These are phyloP conservation scores for Paradendryphiella salina DNA, from an alignment of 2,329 filamentous ascomycete species.

Conservation along the genomic window DNA sequence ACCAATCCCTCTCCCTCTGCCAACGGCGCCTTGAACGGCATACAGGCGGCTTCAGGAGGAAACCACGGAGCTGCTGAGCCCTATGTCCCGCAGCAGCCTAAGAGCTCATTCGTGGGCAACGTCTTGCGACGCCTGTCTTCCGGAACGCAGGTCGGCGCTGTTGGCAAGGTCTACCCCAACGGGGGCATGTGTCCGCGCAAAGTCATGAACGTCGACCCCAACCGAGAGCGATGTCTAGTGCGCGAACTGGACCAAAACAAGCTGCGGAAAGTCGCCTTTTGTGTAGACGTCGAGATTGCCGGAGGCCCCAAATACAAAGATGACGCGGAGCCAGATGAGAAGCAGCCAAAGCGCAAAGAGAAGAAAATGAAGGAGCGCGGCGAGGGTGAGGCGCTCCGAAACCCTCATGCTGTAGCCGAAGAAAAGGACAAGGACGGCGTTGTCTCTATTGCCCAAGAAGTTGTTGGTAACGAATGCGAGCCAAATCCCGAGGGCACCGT, in stretches of 20 bases:
- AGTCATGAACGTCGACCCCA: constrained; percentile 81
- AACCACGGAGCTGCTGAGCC: constrained; percentile 53
- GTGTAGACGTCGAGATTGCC: constrained; percentile 95
- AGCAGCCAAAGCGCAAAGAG: constrained; percentile 58
- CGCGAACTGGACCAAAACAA: constrained; percentile 79
- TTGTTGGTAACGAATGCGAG: constrained; percentile 49
- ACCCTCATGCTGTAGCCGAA: constrained; percentile 58
- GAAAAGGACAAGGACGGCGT: constrained; percentile 60
- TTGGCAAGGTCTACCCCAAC: constrained; percentile 58
- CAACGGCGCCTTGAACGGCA: constrained; percentile 47
- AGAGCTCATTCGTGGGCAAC: constrained; percentile 74
- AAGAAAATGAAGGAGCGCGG: constrained; percentile 66
- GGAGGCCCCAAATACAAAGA: constrained; percentile 74
- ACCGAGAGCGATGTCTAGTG: constrained; percentile 77
- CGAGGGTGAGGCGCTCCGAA: constrained; percentile 74
- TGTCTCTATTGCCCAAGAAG: constrained; percentile 39
- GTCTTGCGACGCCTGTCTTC: constrained; percentile 83
- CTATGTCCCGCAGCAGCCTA: constrained; percentile 75
- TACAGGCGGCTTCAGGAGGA: constrained; percentile 35
- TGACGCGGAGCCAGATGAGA: constrained; percentile 58
- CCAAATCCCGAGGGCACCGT: constrained; percentile 48
- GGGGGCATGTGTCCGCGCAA: constrained; percentile 78
- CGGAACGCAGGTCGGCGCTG: constrained; percentile 47
- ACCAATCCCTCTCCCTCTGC: constrained; percentile 57
- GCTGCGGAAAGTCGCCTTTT: constrained; percentile 86